phyloP scores from a whole-genome alignment of 257 asterid genomes.

The Linaria vulgaris region DNA sequence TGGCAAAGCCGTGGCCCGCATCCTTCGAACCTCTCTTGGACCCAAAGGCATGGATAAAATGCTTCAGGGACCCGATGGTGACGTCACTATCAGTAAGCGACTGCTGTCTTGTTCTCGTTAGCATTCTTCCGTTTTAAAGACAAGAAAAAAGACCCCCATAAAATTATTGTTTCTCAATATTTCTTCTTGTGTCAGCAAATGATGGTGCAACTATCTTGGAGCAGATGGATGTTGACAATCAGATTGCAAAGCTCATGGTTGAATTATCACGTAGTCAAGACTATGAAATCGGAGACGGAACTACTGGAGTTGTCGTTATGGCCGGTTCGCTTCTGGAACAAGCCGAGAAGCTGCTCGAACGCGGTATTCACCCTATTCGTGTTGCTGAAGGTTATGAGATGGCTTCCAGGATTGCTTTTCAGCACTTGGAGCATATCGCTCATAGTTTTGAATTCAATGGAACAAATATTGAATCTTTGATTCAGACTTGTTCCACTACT shows the following conservation, averaged over 20 bases:
- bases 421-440: slow-evolving; percentile 71
- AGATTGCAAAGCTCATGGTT: slow-evolving; percentile 77
- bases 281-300: slow-evolving; percentile 89
- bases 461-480: slow-evolving; percentile 54
- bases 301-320: slow-evolving; percentile 85
- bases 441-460: slow-evolving; percentile 62
- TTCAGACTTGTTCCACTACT: slow-evolving; percentile 95
- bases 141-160: too few species aligned
- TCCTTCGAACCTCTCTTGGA: slow-evolving; percentile 84
- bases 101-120: too few species aligned
- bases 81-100: slow-evolving; percentile 82
- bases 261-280: slow-evolving; percentile 80
- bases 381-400: slow-evolving; percentile 73
- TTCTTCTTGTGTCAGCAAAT: slow-evolving; percentile 53
- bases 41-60: slow-evolving; percentile 99
- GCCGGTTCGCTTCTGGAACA: slow-evolving; percentile 76
- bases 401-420: slow-evolving; percentile 69
- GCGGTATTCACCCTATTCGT: slow-evolving; percentile 74
- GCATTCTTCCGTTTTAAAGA: too few species aligned
- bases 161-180: neutral
- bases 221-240: slow-evolving; percentile 81
- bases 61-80: slow-evolving; percentile 98
- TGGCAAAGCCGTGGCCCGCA: slow-evolving; percentile 91
- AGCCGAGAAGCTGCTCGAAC: slow-evolving; percentile 68
- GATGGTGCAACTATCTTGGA: slow-evolving; percentile 90